phyloP scores from a whole-genome alignment of 108 stramenopile genomes.

The Mediolabrus comicus region DNA sequence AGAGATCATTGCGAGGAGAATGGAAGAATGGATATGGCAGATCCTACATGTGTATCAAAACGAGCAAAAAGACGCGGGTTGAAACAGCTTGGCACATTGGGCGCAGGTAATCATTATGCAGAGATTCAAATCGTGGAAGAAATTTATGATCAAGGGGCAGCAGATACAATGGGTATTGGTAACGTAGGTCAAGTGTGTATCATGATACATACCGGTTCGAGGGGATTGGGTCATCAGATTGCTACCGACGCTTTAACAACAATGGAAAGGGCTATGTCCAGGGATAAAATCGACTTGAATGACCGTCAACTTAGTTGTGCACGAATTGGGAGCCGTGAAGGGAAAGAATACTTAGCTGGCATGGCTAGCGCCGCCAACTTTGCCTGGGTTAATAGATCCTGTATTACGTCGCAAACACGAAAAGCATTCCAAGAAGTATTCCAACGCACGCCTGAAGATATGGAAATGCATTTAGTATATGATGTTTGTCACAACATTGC shows the following conservation, averaged over 20 bases:
- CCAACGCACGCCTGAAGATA: constrained; percentile 68
- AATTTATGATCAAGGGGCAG: constrained; percentile 68
- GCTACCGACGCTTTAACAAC: constrained; percentile 78
- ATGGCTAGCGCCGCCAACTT: constrained; percentile 89
- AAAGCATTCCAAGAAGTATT: constrained; percentile 84
- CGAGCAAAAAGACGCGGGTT: constrained; percentile 84
- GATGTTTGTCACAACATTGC: constrained; percentile 90
- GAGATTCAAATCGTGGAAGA: constrained; percentile 89
- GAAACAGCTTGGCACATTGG: constrained; percentile 82
- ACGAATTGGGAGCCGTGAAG: constrained; percentile 68
- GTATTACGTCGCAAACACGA: constrained; percentile 77
- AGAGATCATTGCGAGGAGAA: constrained; percentile 74
- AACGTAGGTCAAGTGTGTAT: constrained; percentile 69
- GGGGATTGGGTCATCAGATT: constrained; percentile 88
- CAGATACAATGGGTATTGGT: constrained; percentile 72
- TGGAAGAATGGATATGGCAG: constrained; percentile 67
- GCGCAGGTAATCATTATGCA: constrained; percentile 86
- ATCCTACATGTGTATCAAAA: constrained; percentile 55
- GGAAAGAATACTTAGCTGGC: constrained; percentile 71
- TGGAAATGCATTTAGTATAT: constrained; percentile 88
- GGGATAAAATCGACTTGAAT: constrained; percentile 70
- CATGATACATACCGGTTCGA: constrained; percentile 82
- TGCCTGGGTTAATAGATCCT: constrained; percentile 86
- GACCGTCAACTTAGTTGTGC: constrained; percentile 87
- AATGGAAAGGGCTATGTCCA: constrained; percentile 84